These are phyloP conservation scores for Panus rudis DNA, from an alignment of 768 basidiomycete species.

Conservation along the genomic window DNA sequence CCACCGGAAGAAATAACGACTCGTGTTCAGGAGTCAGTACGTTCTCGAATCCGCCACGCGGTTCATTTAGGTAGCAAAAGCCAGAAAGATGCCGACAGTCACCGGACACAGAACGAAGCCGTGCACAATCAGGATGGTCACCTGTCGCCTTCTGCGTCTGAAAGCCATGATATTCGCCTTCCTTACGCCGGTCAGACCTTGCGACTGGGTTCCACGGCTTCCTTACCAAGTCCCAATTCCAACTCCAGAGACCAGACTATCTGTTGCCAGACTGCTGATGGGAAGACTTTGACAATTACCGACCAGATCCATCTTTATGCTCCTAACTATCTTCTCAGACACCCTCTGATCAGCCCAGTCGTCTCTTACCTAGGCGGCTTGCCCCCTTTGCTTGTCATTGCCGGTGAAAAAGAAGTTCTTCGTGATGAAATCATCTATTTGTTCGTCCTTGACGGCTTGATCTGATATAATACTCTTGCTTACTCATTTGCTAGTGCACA, in stretches of 20 bases:
- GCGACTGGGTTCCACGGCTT: slow-evolving; percentile 42
- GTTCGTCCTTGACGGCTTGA: slow-evolving; percentile 34
- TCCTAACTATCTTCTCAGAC: slow-evolving; percentile 65
- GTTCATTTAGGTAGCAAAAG: slow-evolving; percentile 29
- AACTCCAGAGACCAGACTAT: slow-evolving; percentile 37
- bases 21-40: slow-evolving; percentile 50
- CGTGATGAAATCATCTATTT: slow-evolving; percentile 87
- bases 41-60: slow-evolving; percentile 52
- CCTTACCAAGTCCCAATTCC: slow-evolving; percentile 32
- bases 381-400: slow-evolving; percentile 79
- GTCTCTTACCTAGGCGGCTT: slow-evolving; percentile 84
- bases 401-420: slow-evolving; percentile 85
- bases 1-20: slow-evolving; percentile 58
- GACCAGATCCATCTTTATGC: slow-evolving; percentile 84
- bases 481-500: slow-evolving; percentile 61
- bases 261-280: slow-evolving; percentile 35
- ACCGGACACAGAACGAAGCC: too few relatives aligned
- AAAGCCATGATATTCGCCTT: slow-evolving; percentile 13
- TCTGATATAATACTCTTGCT: background rate
- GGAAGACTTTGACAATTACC: slow-evolving; percentile 46
- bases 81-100: too few relatives aligned
- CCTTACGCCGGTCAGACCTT: slow-evolving; percentile 27
- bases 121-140: background rate
- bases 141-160: background rate
- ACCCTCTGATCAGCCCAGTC: slow-evolving; percentile 81